Evolutionary conservation across 2,329 filamentous ascomycete species (phyloP), one percentile per base, ranked within the genome.

Genomic region (Beauveria bassiana): DNA sequence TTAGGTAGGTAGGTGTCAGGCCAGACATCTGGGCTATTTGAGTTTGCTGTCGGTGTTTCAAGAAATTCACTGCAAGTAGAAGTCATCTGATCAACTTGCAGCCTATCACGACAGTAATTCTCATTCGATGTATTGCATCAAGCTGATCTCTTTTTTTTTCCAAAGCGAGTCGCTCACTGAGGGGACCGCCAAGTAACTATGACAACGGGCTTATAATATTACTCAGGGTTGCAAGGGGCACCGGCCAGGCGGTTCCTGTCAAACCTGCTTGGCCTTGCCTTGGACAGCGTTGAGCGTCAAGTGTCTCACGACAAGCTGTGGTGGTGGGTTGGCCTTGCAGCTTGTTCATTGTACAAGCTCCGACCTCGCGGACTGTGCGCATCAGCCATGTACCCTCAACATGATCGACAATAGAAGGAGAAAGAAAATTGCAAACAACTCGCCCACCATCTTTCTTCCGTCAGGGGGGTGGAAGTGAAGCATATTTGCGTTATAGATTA

Each of bases 171-270:
- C 54, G 40, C 45, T 45, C 42, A 57, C 54, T 45, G 52, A 42
- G 16, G 43, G 24, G 24, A 24, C 42, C 7, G 54, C 43, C 28
- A 46, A 47, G 42, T 47, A 46, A 47, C 28, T 47, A 56, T 46
- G 26, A 56, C 52, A 20, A 43, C 16, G 40, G 26, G 45, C 34
- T 49, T 22, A 28, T 50, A 5, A 40, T 49, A 58, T 58, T 58
- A 58, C 34, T 45, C 18, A 46, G 40, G 45, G 31, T 50, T 58
- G 45, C 55, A 40, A 58, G 55, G 55, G 55, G 55, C 34, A 49
- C 16, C 45, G 9, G 55, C 45, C 31, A 49, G 54, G 55, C 55
- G 42, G 18, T 26, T 20, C n/a, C 18, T 40, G 24, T 20, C 22
- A 38, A 38, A 38, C 34, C 34, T 38, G 34, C 34, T 38, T 38